Evolutionary conservation across 2,329 filamentous ascomycete genomes (phyloP).

Genomic region (Fusarium anthophilum): DNA sequence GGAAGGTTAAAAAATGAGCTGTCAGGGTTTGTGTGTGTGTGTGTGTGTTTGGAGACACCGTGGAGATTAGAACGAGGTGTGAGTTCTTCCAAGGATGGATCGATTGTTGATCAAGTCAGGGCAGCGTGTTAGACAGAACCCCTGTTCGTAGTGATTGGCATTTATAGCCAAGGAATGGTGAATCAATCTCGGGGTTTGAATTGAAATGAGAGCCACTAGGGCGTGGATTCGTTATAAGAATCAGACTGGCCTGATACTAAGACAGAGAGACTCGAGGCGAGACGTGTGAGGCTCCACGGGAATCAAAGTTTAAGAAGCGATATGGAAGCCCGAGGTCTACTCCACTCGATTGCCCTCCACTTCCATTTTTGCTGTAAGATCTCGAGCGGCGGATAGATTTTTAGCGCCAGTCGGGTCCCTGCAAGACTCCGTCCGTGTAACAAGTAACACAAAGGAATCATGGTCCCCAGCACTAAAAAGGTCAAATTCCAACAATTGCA

Average conservation of each 20-base stretch:
- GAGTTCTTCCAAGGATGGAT: background rate
- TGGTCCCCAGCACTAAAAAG: background rate
- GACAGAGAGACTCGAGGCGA: background rate
- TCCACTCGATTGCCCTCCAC: background rate
- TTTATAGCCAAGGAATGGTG: background rate
- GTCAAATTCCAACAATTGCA: background rate
- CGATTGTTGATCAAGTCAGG: conserved; percentile 27
- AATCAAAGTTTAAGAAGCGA: conserved; percentile 8
- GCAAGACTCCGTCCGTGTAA: background rate
- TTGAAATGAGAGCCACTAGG: background rate
- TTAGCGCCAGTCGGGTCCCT: conserved; percentile 11
- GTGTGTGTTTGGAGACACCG: background rate
- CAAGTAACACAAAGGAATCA: background rate
- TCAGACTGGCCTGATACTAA: background rate
- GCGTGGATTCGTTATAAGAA: background rate
- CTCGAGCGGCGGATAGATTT: conserved; percentile 15
- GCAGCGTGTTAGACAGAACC: conserved; percentile 20
- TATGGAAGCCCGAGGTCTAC: conserved; percentile 10
- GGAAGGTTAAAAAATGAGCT: background rate
- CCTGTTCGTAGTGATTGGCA: background rate
- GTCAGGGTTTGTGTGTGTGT: background rate
- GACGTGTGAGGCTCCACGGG: conserved; percentile 9
- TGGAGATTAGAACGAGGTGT: conserved; percentile 1
- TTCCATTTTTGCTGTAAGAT: background rate
- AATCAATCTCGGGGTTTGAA: background rate